These are phyloP conservation scores for Xerocomellus dryophilus DNA, from an alignment of 768 basidiomycete genomes.

Conservation along the genomic window DNA sequence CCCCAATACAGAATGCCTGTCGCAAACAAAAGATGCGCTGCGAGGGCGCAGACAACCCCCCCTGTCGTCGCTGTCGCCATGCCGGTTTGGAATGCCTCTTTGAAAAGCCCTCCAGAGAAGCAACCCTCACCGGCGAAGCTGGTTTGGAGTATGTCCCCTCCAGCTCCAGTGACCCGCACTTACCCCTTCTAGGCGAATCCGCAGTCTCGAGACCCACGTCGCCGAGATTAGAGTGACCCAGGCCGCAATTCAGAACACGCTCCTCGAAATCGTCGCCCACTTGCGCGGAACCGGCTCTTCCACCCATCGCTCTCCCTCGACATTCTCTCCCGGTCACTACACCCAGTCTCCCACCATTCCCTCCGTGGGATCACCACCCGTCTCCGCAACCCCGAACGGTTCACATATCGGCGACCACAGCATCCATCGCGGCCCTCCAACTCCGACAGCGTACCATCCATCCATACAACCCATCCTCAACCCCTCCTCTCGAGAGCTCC, in stretches of 20 bases:
- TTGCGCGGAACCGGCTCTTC: conserved; percentile 55
- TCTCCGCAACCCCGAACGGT: conserved; percentile 41
- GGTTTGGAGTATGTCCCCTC: conserved; percentile 70
- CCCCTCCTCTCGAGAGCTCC: conserved; percentile 29
- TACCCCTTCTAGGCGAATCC: conserved; percentile 67
- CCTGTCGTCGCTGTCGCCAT: conserved; percentile 91
- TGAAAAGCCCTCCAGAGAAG: conserved; percentile 88
- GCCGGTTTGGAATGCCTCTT: conserved; percentile 90
- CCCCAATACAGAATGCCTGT: conserved; percentile 74
- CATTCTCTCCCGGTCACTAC: conserved; percentile 46
- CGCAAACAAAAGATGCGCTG: conserved; percentile 97
- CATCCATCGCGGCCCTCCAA: conserved; percentile 27
- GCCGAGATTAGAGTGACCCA: conserved; percentile 76
- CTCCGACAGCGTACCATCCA: conserved; percentile 31
- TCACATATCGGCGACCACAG: conserved; percentile 23
- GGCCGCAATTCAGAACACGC: conserved; percentile 69
- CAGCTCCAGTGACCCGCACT: neutral
- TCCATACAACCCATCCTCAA: conserved; percentile 32
- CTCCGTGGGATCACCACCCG: conserved; percentile 50
- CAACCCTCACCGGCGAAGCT: conserved; percentile 83
- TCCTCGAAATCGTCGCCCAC: conserved; percentile 77
- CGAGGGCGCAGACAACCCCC: conserved; percentile 93
- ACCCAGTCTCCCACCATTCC: conserved; percentile 67
- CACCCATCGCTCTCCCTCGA: conserved; percentile 60
- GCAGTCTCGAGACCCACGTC: conserved; percentile 83